These are phyloP conservation scores for Nakaseomyces glabratus DNA, from an alignment of 1,139 yeast genomes.

Conservation along the genomic window DNA sequence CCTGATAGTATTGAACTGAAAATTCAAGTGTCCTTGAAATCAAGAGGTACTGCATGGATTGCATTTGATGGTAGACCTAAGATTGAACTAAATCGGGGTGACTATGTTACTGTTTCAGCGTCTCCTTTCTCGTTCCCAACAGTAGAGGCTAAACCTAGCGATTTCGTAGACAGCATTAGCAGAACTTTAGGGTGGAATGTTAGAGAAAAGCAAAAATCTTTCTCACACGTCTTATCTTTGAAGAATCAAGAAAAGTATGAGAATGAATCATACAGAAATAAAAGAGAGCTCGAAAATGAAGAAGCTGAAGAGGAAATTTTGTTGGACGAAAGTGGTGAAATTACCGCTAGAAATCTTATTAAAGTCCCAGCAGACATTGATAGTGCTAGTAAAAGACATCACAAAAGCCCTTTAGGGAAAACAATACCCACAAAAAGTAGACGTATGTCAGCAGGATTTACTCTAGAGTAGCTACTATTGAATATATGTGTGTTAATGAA, in stretches of 20 bases:
- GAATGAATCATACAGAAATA: conserved; percentile 13
- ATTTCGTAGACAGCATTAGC: conserved; percentile 76
- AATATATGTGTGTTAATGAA: no score
- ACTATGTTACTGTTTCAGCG: conserved; percentile 68
- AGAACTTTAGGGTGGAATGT: conserved; percentile 81
- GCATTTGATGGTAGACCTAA: conserved; percentile 83
- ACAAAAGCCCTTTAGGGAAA: not conserved
- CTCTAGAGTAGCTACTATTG: no score
- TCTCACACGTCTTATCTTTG: conserved; percentile 34
- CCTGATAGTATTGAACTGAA: conserved; percentile 80
- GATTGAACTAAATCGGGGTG: conserved; percentile 62
- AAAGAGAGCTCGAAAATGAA: conserved; percentile 5
- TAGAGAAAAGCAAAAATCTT: conserved; percentile 73
- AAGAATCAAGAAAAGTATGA: conserved; percentile 27
- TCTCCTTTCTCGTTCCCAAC: conserved; percentile 84
- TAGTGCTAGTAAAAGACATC: conserved; percentile 1
- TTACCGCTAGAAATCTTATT: conserved; percentile 8
- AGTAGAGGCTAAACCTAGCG: conserved; percentile 63
- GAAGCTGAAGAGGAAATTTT: conserved; percentile 7
- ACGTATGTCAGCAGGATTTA: conserved; percentile 4
- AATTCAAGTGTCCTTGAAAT: conserved; percentile 60
- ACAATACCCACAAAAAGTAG: not conserved
- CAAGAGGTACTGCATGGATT: conserved; percentile 79
- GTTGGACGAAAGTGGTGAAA: not conserved
- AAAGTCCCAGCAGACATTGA: conserved; percentile 8